Evolutionary conservation across 257 asterid species (phyloP).

Genomic region (Mentha longifolia): DNA sequence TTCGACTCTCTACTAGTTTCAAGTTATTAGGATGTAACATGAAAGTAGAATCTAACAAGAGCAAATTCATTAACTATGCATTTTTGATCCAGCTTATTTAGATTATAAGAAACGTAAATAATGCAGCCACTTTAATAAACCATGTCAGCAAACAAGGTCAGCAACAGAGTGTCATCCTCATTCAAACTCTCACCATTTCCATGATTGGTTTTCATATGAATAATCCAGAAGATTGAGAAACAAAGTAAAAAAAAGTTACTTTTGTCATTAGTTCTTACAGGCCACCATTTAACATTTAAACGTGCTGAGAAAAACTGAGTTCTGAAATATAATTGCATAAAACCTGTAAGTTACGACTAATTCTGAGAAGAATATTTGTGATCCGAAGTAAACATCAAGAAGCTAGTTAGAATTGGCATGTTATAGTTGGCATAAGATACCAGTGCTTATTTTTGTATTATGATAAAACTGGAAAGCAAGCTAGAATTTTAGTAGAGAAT

Average conservation of each 20-base stretch:
- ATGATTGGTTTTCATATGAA: background rate
- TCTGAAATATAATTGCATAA: background rate
- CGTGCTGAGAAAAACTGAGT: background rate
- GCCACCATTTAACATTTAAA: background rate
- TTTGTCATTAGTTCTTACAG: background rate
- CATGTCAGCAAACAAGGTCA: background rate
- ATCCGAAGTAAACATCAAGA: background rate
- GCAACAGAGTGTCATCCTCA: background rate
- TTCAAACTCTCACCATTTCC: background rate
- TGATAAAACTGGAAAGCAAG: background rate
- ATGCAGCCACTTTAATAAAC: background rate
- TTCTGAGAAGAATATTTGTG: background rate
- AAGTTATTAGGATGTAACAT: background rate
- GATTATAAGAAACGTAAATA: background rate
- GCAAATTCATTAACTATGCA: background rate
- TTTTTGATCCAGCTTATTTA: background rate
- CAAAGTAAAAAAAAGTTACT: background rate
- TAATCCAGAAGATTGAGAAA: background rate
- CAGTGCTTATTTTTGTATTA: conserved; percentile 3
- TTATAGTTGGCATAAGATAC: background rate
- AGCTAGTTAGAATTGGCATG: background rate
- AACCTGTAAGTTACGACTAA: background rate
- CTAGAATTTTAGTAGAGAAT: background rate
- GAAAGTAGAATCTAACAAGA: background rate
- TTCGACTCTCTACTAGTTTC: background rate